Evolutionary conservation across 1,284 basidiomycete genomes (phyloP), one percentile per base, ranked within the genome.

Genomic region (Rhodotorula sp.): DNA sequence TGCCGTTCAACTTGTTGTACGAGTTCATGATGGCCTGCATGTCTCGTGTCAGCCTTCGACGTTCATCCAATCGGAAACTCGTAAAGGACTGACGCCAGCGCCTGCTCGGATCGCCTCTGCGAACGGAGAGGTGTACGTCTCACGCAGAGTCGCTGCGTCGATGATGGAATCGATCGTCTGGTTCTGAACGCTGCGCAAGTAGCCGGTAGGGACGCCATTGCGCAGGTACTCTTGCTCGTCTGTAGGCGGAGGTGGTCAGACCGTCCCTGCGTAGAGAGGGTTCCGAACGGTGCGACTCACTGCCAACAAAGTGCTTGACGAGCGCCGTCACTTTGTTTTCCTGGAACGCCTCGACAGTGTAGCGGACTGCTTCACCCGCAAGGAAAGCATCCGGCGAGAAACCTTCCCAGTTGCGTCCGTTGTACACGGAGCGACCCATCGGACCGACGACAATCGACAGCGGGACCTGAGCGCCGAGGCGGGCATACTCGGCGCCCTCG

Each of bases 391-490:
- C 67, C 0, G 48, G 69, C 78, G 58, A 89, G 88, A 91, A 92
- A 19, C 90, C 90, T 83, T 94, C 92, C 90, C 90, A 94, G 80
- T 91, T 92, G 16, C 92, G 83, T 0, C 92, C 92, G 21, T 55
- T 64, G 48, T 65, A 69, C 12, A 54, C 49, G 8, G 21, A 26
- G n/a, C 64, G n/a, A 0, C 66, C 70, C 38, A 68, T 57, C 0
- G 66, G 66, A 1, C 70, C 70, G 14, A 55, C 66, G 19, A 68
- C 66, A 49, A 71, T 68, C 6, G 70, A 65, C 1, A 85, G 80
- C 88, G 89, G 80, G 68, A 90, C 84, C 78, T 94, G 86, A 66
- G 89, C 88, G 59, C 93, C 93, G 79, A 94, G 92, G 49, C 77
- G 80, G 56, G 79, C 78, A 77, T 83, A 84, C 79, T 86, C 84